Base-by-base conservation (phyloP, 441 rosid species). In the Breynia disticha region DNA sequence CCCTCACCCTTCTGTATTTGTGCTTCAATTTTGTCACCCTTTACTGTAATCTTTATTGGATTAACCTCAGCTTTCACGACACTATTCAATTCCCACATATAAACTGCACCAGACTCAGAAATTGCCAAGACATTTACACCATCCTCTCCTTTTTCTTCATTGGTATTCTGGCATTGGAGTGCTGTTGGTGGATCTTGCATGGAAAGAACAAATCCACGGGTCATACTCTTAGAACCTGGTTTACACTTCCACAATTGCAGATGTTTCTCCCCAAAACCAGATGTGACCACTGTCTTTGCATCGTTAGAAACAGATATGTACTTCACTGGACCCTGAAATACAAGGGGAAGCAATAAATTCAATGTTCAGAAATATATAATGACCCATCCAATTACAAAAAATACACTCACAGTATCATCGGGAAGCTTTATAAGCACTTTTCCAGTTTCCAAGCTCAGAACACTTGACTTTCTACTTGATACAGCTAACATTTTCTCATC, bases 231-330 rank as follows among this genome's bases (percentile, higher is more conserved):
- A 48, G 78, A 68, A 63, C 39, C 49, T 17, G 59, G 54, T 72
- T 78, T 67, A 59, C 70, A 72, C 19, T 24, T 68, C 80, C 80
- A 72, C 14, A 75, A 49, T 62, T 52, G 61, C 68, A 78, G 67
- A 60, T 60, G 21, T 56, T 62, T 73, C 56, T 72, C 78, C 49
- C 62, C 71, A 54, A 41, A 59, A 44, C 63, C 66, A 39, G 67
- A 66, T 32, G 80, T 68, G 53, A 75, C 48, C 44, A 75, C 54
- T 13, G 54, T 59, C 62, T 68, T 70, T 24, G 64, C 78, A 59
- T 68, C 62, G 70, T 73, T 68, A 56, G 83, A 66, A 19, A 75
- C 37, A 52, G 73, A 64, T 50, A 78, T 43, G 19, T 50, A 57
- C 48, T 62, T 66, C 47, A 67, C 58, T 21, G 55, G 47, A 49